These are phyloP conservation scores for Chaetomium tenue DNA, from an alignment of 495 filamentous ascomycete species.

Conservation along the genomic window DNA sequence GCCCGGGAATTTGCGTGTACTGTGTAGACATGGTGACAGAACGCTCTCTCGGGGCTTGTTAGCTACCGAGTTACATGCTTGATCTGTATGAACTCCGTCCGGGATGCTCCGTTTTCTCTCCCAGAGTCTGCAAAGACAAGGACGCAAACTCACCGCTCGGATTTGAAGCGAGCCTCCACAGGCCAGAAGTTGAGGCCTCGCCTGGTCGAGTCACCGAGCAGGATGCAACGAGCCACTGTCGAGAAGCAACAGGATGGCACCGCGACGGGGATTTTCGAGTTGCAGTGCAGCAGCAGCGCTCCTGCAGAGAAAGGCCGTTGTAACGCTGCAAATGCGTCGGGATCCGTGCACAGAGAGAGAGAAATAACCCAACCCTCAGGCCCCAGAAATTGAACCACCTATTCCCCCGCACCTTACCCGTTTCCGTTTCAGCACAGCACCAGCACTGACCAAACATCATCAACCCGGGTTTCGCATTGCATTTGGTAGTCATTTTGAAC, in stretches of 20 bases:
- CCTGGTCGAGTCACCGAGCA: slow-evolving; percentile 7
- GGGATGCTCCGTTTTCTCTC: neutral
- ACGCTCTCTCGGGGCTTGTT: no score
- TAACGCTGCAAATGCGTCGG: neutral
- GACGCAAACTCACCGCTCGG: neutral
- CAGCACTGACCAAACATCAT: neutral
- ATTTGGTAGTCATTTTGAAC: neutral
- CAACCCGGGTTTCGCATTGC: neutral
- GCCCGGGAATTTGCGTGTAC: no score
- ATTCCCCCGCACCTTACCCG: neutral
- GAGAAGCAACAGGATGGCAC: slow-evolving; percentile 5
- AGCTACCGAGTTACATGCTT: neutral
- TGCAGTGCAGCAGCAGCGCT: slow-evolving; percentile 9
- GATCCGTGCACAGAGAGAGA: neutral
- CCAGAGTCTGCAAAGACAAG: neutral
- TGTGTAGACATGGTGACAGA: neutral
- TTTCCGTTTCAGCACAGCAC: neutral
- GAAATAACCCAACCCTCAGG: neutral
- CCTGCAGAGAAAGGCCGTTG: slow-evolving; percentile 6
- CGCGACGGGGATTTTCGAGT: slow-evolving; percentile 1
- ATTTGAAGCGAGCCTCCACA: neutral
- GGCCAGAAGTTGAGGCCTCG: slow-evolving; percentile 5
- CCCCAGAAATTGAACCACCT: neutral
- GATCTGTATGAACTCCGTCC: neutral
- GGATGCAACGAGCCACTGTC: neutral